Base-by-base conservation (phyloP, 805 yeast genomes). In the Kuraishia piskuri region DNA sequence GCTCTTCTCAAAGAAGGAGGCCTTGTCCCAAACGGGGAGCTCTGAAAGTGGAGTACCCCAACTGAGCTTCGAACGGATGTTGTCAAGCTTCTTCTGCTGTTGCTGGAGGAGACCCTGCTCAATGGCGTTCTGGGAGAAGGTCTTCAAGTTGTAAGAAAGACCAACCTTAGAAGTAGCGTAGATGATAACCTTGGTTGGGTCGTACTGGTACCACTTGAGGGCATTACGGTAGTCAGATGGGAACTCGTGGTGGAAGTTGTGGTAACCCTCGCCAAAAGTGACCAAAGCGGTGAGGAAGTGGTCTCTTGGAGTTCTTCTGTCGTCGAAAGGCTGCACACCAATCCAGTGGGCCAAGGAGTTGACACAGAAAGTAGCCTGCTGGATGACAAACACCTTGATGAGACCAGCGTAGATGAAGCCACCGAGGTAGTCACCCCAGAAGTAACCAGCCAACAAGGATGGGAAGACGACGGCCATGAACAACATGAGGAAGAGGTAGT, bases 11-110 rank as follows among this genome's bases (percentile, higher is more conserved):
- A 79, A 62, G 50, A 65, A 61, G 49, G 71, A 68, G 56, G 79
- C 78, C 51, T 77, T 79, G 48, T 63, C 66, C 2, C 78, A 72
- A 50, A 84, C 78, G 0, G 98, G 97, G 17, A 91, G 74, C 66
- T 84, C 85, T 58, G 90, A 92, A 52, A 92, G 85, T 2, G 97
- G 96, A 1, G 91, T 87, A 21, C 97, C 97, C 97, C 97, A 91
- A 71, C 88, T 87, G 55, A 91, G 76, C 58, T 83, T 82, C 12
- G 89, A 75, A 58, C 94, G 77, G 71, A 88, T 82, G 56, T 81
- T 74, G 68, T 91, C 96, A 23, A 91, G 75, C 56, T 84, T 72
- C 68, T 83, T 83, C 70, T 91, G 98, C 66, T 84, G 85, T 65
- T 90, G 96, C 61, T 84, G 88, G 21, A 92, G 82, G 22, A 83